Base-by-base conservation (phyloP, 805 yeast species). In the Starmerella roubikii region DNA sequence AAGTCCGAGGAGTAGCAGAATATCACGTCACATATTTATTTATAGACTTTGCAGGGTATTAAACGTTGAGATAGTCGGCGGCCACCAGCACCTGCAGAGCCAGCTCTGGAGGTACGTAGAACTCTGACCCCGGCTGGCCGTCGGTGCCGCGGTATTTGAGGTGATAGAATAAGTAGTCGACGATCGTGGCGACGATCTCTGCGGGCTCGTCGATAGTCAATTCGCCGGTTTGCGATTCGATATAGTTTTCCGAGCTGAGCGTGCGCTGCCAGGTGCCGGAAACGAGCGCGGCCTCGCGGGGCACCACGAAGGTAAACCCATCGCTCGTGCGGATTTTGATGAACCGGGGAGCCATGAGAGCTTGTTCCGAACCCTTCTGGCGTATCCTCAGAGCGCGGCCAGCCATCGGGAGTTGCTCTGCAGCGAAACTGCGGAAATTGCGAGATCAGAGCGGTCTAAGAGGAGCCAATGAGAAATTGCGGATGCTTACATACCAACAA, bases 51-150 rank as follows among this genome's bases (percentile, higher is more conserved):
- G 15, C 7, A 19, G 16, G 4, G 18, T 5, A 12, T 32, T 26
- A 48, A 1, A 47, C 47, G 25, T 82, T 88, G 50, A 84, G 61
- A 55, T 73, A 88, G 55, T 91, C 98, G 2, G 97, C 94, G 20
- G 94, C 94, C 27, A 91, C 88, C 32, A 91, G 60, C 48, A 88
- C 62, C 55, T 91, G 97, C 45, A 88, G 63, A 0, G 97, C 94
- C 73, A 88, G 71, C 49, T 84, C 96, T 0, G 96, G 86, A 1
- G 97, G 95, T 2, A 91, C 74, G 27, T 80, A 79, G 58, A 91
- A 91, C 3, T 71, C 73, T 7, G 41, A 49, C 20, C 58, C 61
- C 10, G 45, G 41, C 16, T 43, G 41, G 17, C 52, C 52, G 20
- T 45, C 49, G 10, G 42, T 42, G 15, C 39, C 44, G 45, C 67